Base-by-base conservation (phyloP, 805 yeast species). In the Saturnispora besseyi region DNA sequence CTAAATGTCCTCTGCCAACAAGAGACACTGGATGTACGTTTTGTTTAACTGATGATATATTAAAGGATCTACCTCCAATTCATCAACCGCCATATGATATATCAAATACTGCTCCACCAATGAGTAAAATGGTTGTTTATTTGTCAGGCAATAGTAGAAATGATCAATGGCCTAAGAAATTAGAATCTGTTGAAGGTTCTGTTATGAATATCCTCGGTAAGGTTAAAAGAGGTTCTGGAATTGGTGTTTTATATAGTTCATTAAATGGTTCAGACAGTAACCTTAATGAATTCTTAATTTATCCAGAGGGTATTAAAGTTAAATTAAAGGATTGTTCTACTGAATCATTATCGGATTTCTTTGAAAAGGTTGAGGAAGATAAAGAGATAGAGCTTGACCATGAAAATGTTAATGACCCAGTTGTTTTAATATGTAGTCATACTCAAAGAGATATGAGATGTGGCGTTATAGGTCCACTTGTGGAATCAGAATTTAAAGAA, bases 371-470 rank as follows among this genome's bases (percentile, higher is more conserved):
- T 15, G 8, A 22, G 31, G 31, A 44, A 32, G 24, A 31, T 40
- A 44, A 26, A 29, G 24, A 28, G 32, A 15, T 11, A 18, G 32
- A 37, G 12, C 13, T 44, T 6, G 21, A 29, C 2, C 46, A 45
- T 5, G 47, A 43, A 28, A 2, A 21, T 22, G 44, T 34, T 15
- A 32, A 34, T 10, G 29, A 48, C 2, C 41, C 51, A 6, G 34
- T 46, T 1, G 48, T 81, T 1, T 62, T 83, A 28, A 73, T 82
- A 1, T 84, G 93, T 64, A 90, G 87, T 0, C 93, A 84, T 58
- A 58, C 71, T 0, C 62, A 74, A 42, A 61, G 91, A 53, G 93
- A 84, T 59, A 62, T 69, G 0, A 60, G 93, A 45, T 84, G 93
- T 65, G 91, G 90, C 0, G 56, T 64, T 21, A 55, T 80, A n/a